These are phyloP conservation scores for Fraxinus velutina DNA, from an alignment of 305 asterid genomes.

Conservation along the genomic window DNA sequence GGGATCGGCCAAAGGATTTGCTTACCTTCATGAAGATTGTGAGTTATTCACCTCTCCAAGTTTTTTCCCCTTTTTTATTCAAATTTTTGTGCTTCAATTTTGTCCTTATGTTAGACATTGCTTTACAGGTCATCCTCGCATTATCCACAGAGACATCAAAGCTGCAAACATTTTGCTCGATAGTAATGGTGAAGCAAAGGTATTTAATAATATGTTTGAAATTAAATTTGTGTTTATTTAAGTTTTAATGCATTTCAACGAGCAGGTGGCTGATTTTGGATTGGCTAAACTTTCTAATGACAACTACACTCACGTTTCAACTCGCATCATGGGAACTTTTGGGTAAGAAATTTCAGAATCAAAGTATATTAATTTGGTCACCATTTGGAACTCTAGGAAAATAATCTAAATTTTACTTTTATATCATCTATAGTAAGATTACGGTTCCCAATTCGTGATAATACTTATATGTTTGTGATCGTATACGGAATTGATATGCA, in stretches of 20 bases:
- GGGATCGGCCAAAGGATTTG: constrained; percentile 88
- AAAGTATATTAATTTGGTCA: not conserved
- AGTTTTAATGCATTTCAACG: not conserved
- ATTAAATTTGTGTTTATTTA: not conserved
- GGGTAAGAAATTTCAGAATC: constrained; percentile 42
- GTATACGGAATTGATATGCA: constrained; percentile 11
- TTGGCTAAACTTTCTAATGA: constrained; percentile 81
- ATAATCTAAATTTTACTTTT: not conserved
- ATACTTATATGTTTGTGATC: not conserved
- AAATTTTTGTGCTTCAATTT: not conserved
- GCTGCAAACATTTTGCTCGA: constrained; percentile 78
- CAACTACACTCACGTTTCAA: constrained; percentile 77
- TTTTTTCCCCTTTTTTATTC: not conserved
- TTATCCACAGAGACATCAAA: constrained; percentile 84
- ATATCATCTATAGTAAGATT: not conserved
- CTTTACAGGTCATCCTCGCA: constrained; percentile 76
- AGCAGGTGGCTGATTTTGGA: constrained; percentile 89
- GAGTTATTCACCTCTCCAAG: not conserved
- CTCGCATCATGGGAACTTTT: constrained; percentile 94
- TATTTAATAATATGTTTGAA: constrained; percentile 9
- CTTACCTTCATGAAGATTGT: constrained; percentile 95
- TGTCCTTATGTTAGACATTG: not conserved
- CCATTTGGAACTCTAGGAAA: not conserved
- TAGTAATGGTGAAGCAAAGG: constrained; percentile 69
- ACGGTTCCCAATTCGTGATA: not conserved